A percentile compares a stretch with the other conserved stretches of the same genome.
Evolutionary conservation across 2,329 filamentous ascomycete genomes (phyloP).

Genomic region (Talaromyces islandicus): DNA sequence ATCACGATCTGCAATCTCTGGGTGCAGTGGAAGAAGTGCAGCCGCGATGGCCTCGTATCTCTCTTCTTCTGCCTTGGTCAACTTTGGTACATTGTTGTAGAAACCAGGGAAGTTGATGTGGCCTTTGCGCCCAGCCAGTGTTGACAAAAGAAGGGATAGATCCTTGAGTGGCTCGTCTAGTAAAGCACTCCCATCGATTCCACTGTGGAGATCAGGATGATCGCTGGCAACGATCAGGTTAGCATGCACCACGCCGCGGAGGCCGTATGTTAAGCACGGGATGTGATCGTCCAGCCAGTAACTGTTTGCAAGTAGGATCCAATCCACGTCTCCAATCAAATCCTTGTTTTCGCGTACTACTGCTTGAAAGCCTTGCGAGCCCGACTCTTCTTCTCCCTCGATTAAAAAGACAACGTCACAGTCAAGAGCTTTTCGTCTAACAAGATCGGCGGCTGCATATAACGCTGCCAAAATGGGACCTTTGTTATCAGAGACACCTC

Average conservation of each 20-base stretch:
- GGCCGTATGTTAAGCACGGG: constrained; percentile 88
- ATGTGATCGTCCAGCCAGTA: constrained; percentile 98
- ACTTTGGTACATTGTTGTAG: constrained; percentile 73
- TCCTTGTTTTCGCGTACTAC: constrained; percentile 74
- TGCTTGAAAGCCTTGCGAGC: constrained; percentile 82
- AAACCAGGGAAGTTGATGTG: constrained; percentile 80
- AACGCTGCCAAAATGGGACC: constrained; percentile 90
- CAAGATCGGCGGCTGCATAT: constrained; percentile 85
- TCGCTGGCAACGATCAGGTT: constrained; percentile 82
- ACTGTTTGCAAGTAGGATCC: constrained; percentile 91
- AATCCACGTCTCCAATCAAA: constrained; percentile 84
- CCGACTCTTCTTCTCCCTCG: constrained; percentile 93
- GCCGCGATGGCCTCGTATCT: constrained; percentile 80
- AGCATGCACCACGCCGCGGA: constrained; percentile 89
- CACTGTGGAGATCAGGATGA: constrained; percentile 85
- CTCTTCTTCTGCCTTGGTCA: constrained; percentile 68
- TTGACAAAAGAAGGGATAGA: constrained; percentile 74
- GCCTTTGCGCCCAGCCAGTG: constrained; percentile 74
- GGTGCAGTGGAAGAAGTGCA: constrained; percentile 67
- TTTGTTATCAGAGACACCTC: constrained; percentile 97
- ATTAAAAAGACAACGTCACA: constrained; percentile 92
- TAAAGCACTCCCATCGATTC: constrained; percentile 89
- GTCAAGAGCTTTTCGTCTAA: constrained; percentile 73
- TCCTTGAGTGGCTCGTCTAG: constrained; percentile 90
- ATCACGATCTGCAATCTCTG: constrained; percentile 57